Conservation (phyloP, 768 basidiomycete species). For the Crepidotus variabilis region DNA sequence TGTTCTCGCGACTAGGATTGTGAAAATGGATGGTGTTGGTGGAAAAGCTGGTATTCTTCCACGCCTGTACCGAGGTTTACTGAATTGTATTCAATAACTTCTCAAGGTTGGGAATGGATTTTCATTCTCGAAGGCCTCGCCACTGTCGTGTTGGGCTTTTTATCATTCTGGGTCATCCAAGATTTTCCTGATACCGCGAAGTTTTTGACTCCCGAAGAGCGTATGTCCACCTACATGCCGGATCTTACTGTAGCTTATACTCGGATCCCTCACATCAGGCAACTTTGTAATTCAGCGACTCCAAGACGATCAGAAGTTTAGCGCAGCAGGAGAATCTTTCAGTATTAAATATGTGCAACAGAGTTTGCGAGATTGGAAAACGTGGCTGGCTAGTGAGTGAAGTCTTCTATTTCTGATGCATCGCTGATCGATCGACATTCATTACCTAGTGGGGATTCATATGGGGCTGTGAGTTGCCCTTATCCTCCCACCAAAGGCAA, state of each 20-base stretch:
- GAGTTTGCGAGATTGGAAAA: conserved; percentile 69
- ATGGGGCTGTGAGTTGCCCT: too few relatives aligned
- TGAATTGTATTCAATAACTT: neutral
- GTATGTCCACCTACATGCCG: too few relatives aligned
- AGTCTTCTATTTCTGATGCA: neutral
- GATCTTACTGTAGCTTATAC: too few relatives aligned
- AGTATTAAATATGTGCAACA: conserved; percentile 53
- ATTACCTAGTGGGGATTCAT: too few relatives aligned
- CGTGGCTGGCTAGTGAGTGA: conserved; percentile 63
- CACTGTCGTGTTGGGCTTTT: conserved; percentile 55
- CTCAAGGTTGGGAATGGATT: too few relatives aligned
- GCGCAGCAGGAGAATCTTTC: conserved; percentile 59
- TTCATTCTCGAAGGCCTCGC: conserved; percentile 63
- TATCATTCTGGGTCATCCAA: conserved; percentile 70
- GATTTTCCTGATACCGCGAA: conserved; percentile 77
- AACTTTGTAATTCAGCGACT: conserved; percentile 63
- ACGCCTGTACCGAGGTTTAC: conserved; percentile 67
- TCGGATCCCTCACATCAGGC: too few relatives aligned
- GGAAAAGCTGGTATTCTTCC: too few relatives aligned
- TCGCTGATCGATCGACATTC: too few relatives aligned
- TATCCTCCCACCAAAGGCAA: too few relatives aligned
- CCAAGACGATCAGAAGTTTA: conserved; percentile 60
- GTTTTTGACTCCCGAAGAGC: conserved; percentile 68
- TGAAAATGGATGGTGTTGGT: conserved; percentile 67
- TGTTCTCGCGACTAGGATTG: conserved; percentile 42